These are phyloP conservation scores for Curvularia sp. DNA, from an alignment of 2,329 filamentous ascomycete genomes.

Conservation along the genomic window DNA sequence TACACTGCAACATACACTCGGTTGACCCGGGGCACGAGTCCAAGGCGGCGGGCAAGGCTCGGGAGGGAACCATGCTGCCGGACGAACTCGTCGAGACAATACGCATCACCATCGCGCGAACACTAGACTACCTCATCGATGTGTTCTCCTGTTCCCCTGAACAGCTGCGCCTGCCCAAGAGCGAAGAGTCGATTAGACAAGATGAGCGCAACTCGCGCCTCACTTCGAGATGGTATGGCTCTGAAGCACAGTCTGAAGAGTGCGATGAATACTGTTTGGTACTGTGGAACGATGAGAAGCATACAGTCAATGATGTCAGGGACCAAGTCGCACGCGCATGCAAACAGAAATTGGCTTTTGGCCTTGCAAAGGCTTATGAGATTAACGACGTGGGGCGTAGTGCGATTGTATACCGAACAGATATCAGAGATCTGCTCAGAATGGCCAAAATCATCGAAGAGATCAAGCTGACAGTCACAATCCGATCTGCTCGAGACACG, in stretches of 20 bases:
- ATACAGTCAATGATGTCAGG: constrained; percentile 89
- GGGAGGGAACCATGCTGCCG: constrained; percentile 65
- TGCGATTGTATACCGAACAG: constrained; percentile 76
- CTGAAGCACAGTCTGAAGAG: constrained; percentile 65
- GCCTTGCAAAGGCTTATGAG: constrained; percentile 78
- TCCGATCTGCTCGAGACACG: constrained; percentile 90
- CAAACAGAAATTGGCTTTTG: constrained; percentile 72
- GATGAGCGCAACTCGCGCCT: constrained; percentile 85
- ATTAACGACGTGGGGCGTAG: constrained; percentile 88
- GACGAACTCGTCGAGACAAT: constrained; percentile 78
- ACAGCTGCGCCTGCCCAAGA: constrained; percentile 86
- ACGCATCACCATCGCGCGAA: constrained; percentile 82
- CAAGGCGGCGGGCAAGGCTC: constrained; percentile 63
- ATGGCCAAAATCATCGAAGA: constrained; percentile 90
- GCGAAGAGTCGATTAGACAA: constrained; percentile 76
- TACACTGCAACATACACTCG: constrained; percentile 94
- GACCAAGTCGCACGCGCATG: constrained; percentile 92
- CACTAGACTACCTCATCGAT: constrained; percentile 94
- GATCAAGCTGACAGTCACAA: constrained; percentile 94
- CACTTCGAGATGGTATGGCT: constrained; percentile 72
- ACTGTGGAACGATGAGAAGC: constrained; percentile 98
- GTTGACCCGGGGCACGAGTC: constrained; percentile 50
- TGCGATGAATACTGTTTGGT: constrained; percentile 82
- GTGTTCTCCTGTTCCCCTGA: constrained; percentile 98
- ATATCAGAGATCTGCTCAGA: constrained; percentile 74